Evolutionary conservation across 1,284 basidiomycete genomes (phyloP).

Genomic region (Sphagnurus paluster): DNA sequence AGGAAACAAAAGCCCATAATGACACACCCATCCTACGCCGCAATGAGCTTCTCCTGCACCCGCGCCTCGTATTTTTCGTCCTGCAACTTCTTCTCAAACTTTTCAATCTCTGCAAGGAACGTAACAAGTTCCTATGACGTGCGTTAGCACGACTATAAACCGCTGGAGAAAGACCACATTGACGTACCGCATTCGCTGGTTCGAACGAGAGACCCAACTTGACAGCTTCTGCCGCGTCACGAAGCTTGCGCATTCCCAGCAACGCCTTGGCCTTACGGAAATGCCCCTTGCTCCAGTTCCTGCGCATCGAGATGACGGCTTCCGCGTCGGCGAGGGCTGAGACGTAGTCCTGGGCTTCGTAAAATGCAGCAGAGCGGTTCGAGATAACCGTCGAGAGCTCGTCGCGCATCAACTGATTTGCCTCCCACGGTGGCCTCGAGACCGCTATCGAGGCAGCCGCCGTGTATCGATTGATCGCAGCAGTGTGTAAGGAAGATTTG

Average conservation of each 20-base stretch:
- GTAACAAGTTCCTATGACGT: conserved; percentile 28
- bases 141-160: neutral
- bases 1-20: neutral
- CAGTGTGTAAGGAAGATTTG: conserved; percentile 71
- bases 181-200: conserved; percentile 75
- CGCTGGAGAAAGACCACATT: neutral
- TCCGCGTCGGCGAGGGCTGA: conserved; percentile 91
- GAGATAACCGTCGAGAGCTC: conserved; percentile 88
- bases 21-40: neutral
- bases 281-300: conserved; percentile 94
- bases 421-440: conserved; percentile 90
- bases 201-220: conserved; percentile 88
- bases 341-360: conserved; percentile 75
- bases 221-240: conserved; percentile 84
- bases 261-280: conserved; percentile 92
- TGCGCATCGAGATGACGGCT: conserved; percentile 81
- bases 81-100: conserved; percentile 19
- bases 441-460: conserved; percentile 82
- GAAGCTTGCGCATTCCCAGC: conserved; percentile 66
- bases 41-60: conserved; percentile 8
- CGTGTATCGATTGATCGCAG: conserved; percentile 84
- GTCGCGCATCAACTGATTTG: conserved; percentile 79
- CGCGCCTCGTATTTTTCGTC: conserved; percentile 12
- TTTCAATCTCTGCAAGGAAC: conserved; percentile 33
- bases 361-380: conserved; percentile 88